Evolutionary conservation across 352 stramenopile genomes (phyloP).

Genomic region (Plasmopara muralis): DNA sequence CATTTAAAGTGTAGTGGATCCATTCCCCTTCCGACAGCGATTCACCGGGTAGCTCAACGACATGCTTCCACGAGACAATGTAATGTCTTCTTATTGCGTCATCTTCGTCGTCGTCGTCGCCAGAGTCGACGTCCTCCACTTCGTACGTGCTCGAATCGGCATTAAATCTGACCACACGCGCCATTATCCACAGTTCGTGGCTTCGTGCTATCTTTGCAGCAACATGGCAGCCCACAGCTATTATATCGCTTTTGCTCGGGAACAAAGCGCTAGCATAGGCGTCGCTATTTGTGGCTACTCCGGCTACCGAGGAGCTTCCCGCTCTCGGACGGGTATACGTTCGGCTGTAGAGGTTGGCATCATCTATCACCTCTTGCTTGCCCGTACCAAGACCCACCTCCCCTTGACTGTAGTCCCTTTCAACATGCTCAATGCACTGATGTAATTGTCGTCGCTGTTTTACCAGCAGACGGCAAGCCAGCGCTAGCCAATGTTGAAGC

Average conservation of each 20-base stretch:
- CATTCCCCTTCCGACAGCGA: constrained; percentile 44
- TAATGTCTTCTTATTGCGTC: constrained; percentile 42
- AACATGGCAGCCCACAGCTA: constrained; percentile 50
- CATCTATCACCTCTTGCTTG: constrained; percentile 18
- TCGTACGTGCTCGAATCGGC: constrained; percentile 89
- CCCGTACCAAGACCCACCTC: constrained; percentile 20
- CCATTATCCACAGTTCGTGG: constrained; percentile 90
- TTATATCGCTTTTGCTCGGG: constrained; percentile 30
- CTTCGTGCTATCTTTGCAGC: constrained; percentile 69
- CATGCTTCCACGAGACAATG: constrained; percentile 62
- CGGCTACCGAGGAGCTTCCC: constrained; percentile 7
- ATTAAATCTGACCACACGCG: constrained; percentile 86
- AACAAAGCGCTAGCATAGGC: constrained; percentile 13
- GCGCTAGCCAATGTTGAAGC: constrained; percentile 57
- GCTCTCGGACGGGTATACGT: constrained; percentile 25
- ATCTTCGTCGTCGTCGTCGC: constrained; percentile 83
- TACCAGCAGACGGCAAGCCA: constrained; percentile 48
- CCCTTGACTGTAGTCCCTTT: constrained; percentile 41
- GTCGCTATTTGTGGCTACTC: constrained; percentile 7
- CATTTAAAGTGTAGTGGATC: constrained; percentile 85
- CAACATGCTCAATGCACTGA: constrained; percentile 45
- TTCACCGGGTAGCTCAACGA: constrained; percentile 88
- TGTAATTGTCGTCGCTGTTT: constrained; percentile 47
- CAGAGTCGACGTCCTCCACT: constrained; percentile 91
- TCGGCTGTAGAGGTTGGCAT: constrained; percentile 29